Evolutionary conservation across 306 rosid genomes (phyloP).

Genomic region (Lupinus albus): DNA sequence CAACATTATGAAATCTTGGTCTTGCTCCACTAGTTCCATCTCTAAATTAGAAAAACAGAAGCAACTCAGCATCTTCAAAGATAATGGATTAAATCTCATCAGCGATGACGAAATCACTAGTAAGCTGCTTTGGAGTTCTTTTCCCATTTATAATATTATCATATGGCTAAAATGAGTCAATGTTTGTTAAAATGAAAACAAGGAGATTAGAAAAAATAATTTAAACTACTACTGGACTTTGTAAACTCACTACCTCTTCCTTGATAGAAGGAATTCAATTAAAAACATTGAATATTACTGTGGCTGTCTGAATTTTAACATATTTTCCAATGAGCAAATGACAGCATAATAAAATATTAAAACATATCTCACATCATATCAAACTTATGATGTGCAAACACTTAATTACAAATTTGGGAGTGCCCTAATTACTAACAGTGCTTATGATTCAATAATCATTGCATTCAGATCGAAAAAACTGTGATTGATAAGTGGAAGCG

Average conservation of each 20-base stretch:
- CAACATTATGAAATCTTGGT: constrained; percentile 79
- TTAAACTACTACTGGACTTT: constrained; percentile 38
- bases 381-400: background rate
- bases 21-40: constrained; percentile 97
- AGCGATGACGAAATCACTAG: constrained; percentile 24
- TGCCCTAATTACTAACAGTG: constrained; percentile 30
- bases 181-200: constrained; percentile 6
- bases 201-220: constrained; percentile 6
- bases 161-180: constrained; percentile 4
- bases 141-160: constrained; percentile 20
- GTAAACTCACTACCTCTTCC: constrained; percentile 14
- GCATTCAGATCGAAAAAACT: constrained; percentile 24
- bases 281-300: constrained; percentile 16
- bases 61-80: constrained; percentile 46
- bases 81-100: constrained; percentile 40
- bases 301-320: constrained; percentile 17
- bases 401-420: constrained; percentile 22
- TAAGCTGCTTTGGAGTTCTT: constrained; percentile 23
- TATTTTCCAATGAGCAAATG: constrained; percentile 3
- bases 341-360: constrained; percentile 25
- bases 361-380: constrained; percentile 3
- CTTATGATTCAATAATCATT: constrained; percentile 22
- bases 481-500: constrained; percentile 20
- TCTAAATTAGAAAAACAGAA: constrained; percentile 62
- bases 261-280: constrained; percentile 17